Evolutionary conservation across 345 rosid species (phyloP).

Genomic region (Sisymbrium altissimum): DNA sequence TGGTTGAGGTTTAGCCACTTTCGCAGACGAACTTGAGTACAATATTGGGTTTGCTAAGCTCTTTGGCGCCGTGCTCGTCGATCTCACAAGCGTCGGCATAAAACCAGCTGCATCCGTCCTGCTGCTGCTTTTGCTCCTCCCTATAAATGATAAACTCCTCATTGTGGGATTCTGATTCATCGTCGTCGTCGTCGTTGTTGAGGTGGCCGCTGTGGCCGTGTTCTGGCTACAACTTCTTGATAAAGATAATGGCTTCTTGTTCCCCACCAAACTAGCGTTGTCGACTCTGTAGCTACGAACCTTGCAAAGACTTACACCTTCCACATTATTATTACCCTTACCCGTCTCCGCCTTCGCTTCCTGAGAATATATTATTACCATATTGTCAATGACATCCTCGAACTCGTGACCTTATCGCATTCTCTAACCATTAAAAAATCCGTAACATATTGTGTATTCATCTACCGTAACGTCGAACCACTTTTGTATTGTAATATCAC

Average conservation of each 20-base stretch:
- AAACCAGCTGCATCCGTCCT: constrained; percentile 17
- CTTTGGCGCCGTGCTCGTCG: constrained; percentile 34
- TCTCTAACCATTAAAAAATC: background rate
- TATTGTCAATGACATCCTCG: background rate
- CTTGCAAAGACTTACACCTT: constrained; percentile 35
- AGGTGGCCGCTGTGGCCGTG: constrained; percentile 1
- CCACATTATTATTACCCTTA: constrained; percentile 10
- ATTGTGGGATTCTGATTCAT: background rate
- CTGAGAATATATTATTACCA: background rate
- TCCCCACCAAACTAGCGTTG: constrained; percentile 5
- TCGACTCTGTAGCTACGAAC: constrained; percentile 36
- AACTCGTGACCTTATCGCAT: background rate
- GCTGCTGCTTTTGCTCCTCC: constrained; percentile 37
- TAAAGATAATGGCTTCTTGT: constrained; percentile 22
- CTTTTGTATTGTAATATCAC: background rate
- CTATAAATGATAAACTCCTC: constrained; percentile 19
- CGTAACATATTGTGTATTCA: background rate
- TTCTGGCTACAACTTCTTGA: constrained; percentile 43
- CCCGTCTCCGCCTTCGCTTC: background rate
- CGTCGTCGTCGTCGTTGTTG: background rate
- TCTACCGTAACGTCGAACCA: background rate
- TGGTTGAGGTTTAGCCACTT: constrained; percentile 56
- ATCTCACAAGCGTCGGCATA: constrained; percentile 35
- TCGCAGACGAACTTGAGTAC: constrained; percentile 60
- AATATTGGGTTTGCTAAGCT: constrained; percentile 50